Percentiles rank a stretch among this genome's conserved stretches.
phyloP scores from a whole-genome alignment of 2,329 filamentous ascomycete species.

The Celoporthe dispersa region DNA sequence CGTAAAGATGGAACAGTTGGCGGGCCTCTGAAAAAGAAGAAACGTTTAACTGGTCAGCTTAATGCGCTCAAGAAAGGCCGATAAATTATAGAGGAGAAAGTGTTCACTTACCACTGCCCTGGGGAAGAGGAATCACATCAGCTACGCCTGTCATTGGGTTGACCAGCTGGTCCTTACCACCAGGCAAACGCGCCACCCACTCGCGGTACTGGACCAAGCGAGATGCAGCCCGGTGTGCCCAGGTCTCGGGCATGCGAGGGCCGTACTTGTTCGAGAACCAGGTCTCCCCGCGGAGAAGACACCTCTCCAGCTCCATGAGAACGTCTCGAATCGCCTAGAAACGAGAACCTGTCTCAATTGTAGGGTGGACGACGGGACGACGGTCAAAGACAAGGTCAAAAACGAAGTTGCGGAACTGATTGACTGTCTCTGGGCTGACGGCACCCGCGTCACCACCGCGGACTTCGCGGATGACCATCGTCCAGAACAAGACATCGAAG shows the following conservation, averaged over 20 bases:
- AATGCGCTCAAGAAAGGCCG: background rate
- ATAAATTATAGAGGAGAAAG: background rate
- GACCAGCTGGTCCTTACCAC: background rate
- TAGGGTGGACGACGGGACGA: background rate
- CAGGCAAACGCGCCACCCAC: background rate
- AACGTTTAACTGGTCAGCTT: background rate
- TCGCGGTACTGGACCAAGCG: background rate
- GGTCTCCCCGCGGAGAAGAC: background rate
- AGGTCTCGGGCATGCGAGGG: background rate
- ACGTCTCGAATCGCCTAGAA: constrained; percentile 3
- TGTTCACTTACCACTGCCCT: background rate
- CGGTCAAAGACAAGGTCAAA: background rate
- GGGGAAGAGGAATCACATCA: background rate
- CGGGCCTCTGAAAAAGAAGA: background rate
- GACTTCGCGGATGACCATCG: background rate
- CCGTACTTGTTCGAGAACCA: constrained; percentile 4
- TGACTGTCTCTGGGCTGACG: background rate
- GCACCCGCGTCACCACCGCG: background rate
- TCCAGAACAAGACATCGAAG: background rate
- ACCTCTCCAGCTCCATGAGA: background rate
- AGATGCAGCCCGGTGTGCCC: background rate
- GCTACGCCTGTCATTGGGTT: background rate
- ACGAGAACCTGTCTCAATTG: background rate
- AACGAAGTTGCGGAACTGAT: background rate
- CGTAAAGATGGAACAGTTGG: background rate